Evolutionary conservation across 116 monocot genomes (phyloP).

Genomic region (Posidonia oceanica): DNA sequence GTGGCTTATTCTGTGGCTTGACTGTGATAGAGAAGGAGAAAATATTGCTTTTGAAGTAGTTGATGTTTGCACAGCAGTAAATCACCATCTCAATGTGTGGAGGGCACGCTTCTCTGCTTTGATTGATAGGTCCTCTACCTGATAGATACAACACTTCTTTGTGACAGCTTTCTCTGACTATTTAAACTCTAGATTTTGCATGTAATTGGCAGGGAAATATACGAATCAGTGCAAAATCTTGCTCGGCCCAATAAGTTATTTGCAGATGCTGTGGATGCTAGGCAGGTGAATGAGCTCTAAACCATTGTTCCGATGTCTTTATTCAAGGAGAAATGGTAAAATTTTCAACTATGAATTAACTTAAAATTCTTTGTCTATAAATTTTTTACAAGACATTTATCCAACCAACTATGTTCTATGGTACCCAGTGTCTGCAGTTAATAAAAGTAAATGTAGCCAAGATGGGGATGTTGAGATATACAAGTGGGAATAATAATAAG

Average conservation of each 20-base stretch:
- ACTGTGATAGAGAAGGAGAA: constrained; percentile 97
- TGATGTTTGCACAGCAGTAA: constrained; percentile 73
- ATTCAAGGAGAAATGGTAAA: not conserved
- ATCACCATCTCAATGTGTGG: constrained; percentile 61
- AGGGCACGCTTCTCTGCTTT: constrained; percentile 96
- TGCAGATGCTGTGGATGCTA: constrained; percentile 92
- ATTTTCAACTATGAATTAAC: too few relatives aligned
- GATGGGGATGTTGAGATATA: too few relatives aligned
- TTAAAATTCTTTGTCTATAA: too few relatives aligned
- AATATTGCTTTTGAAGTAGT: constrained; percentile 97
- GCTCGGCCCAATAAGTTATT: constrained; percentile 76
- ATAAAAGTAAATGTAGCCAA: too few relatives aligned
- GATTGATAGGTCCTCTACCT: constrained; percentile 62
- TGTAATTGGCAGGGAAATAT: constrained; percentile 61
- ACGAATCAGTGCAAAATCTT: constrained; percentile 80
- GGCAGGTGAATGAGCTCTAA: constrained; percentile 49
- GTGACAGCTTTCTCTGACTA: not conserved
- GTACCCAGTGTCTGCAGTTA: too few relatives aligned
- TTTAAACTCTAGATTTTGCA: not conserved
- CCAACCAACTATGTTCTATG: too few relatives aligned
- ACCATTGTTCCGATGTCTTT: not conserved
- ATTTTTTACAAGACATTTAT: too few relatives aligned
- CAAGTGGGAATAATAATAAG: too few relatives aligned
- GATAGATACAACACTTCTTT: not conserved
- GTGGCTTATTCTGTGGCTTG: constrained; percentile 95